Base-by-base conservation (phyloP, 2,329 filamentous ascomycete genomes). In the Alternaria conjuncta region DNA sequence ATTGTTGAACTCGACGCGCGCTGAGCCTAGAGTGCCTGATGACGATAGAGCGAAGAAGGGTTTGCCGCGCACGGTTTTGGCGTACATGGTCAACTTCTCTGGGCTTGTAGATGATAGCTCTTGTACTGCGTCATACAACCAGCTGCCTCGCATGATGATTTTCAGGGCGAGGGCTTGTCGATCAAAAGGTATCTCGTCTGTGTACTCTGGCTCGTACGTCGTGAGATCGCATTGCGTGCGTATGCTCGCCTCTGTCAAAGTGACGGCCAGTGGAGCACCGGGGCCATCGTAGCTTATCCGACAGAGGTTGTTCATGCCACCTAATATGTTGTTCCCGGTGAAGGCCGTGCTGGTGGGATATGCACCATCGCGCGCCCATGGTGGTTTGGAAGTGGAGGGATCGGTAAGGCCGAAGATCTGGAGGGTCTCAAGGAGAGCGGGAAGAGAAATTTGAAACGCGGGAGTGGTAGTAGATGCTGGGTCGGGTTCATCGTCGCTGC, bases 161-260 rank as follows among this genome's bases (percentile, higher is more conserved):
- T 98, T 99, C 83, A 97, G 92, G 9, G 89, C 85, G 9, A 98
- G 85, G 56, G 90, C 87, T 55, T 93, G 88, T 30, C 94, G 88
- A 74, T 95, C 89, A 70, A 99, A 93, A 0, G 95, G 96, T 49
- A 99, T 98, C 55, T 94, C 91, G 55, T 94, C 90, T n/a, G 68
- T 64, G 53, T 76, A 79, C 10, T 74, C 78, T 54, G 92, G 88
- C 54, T 94, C 87, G 81, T 97, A 99, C 0, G 96, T 98, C 8
- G 91, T 92, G 55, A 99, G 84, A 64, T 96, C 91, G 80, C 94
- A 97, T 9, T 92, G 96, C 12, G 78, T 80, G 30, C 76, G 75
- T 51, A 97, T 90, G 4, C 92, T 92, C 1, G 90, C 86, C 80
- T 98, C 96, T 69, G 95, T 91, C 46, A 98, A 88, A 32, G 93